A percentile compares a stretch with the other conserved stretches of the same genome.
Conservation (phyloP, 2,329 filamentous ascomycete species). For the Trichoderma sp. region DNA sequence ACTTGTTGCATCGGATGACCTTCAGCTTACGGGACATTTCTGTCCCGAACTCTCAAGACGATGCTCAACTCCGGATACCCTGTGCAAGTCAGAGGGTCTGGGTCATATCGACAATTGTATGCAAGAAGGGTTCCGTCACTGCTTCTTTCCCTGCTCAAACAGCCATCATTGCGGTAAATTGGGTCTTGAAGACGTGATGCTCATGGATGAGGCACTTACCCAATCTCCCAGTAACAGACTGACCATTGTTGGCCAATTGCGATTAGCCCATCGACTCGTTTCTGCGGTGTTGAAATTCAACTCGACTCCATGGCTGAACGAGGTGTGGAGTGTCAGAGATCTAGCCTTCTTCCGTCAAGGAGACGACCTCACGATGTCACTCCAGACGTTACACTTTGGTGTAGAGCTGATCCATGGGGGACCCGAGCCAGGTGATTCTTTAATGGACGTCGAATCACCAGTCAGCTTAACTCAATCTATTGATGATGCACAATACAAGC, state of each 20-base stretch:
- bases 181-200: not conserved
- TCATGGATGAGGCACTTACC: not conserved
- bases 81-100: not conserved
- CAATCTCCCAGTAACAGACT: not conserved
- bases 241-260: not conserved
- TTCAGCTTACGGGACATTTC: not conserved
- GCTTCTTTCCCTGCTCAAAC: not conserved
- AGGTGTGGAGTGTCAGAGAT: not conserved
- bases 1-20: not conserved
- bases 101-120: not conserved
- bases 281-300: slow-evolving; percentile 3
- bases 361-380: not conserved
- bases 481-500: not conserved
- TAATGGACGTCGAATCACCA: not conserved
- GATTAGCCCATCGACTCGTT: not conserved
- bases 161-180: not conserved
- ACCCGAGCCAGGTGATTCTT: not conserved
- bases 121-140: not conserved
- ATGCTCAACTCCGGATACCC: not conserved
- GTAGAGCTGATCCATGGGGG: not conserved
- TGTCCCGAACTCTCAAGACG: not conserved
- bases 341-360: not conserved
- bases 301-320: not conserved
- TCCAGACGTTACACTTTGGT: slow-evolving; percentile 1
- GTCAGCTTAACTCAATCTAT: not conserved